phyloP scores from a whole-genome alignment of 1,139 yeast species.

The Magnusiomyces fungicola region DNA sequence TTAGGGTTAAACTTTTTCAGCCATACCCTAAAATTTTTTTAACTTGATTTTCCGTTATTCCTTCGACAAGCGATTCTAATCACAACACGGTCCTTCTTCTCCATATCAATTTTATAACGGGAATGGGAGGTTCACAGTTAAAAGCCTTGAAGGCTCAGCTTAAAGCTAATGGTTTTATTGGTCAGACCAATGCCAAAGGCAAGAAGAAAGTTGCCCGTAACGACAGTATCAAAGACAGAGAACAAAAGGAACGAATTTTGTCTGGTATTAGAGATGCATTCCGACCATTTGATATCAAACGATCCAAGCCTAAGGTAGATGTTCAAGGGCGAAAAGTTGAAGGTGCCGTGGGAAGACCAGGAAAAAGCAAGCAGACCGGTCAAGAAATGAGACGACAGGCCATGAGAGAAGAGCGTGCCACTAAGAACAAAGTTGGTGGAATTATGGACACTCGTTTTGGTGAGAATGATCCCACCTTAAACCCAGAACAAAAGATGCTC shows the following conservation, averaged over 20 bases:
- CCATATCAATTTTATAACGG: too few species aligned
- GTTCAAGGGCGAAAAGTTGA: slow-evolving; percentile 50
- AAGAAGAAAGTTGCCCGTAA: slow-evolving; percentile 41
- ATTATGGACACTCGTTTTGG: slow-evolving; percentile 87
- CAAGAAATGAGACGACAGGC: slow-evolving; percentile 62
- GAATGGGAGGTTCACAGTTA: slow-evolving; percentile 86
- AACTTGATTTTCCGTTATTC: too few species aligned
- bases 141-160: slow-evolving; percentile 73
- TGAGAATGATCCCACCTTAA: slow-evolving; percentile 63
- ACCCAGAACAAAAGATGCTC: slow-evolving; percentile 88
- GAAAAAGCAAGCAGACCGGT: slow-evolving; percentile 66
- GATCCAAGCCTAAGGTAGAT: slow-evolving; percentile 57
- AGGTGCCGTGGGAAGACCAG: slow-evolving; percentile 65
- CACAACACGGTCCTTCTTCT: too few species aligned
- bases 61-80: too few species aligned
- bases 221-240: slow-evolving; percentile 56
- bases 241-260: slow-evolving; percentile 52
- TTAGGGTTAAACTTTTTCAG: too few species aligned
- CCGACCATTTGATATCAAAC: slow-evolving; percentile 79
- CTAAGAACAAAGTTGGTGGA: slow-evolving; percentile 69
- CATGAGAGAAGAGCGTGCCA: slow-evolving; percentile 53
- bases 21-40: too few species aligned
- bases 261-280: slow-evolving; percentile 67
- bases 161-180: slow-evolving; percentile 71
- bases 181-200: slow-evolving; percentile 60